Evolutionary conservation across 352 stramenopile genomes (phyloP), one percentile per base, ranked within the genome.

Genomic region (Phytophthora idaei): DNA sequence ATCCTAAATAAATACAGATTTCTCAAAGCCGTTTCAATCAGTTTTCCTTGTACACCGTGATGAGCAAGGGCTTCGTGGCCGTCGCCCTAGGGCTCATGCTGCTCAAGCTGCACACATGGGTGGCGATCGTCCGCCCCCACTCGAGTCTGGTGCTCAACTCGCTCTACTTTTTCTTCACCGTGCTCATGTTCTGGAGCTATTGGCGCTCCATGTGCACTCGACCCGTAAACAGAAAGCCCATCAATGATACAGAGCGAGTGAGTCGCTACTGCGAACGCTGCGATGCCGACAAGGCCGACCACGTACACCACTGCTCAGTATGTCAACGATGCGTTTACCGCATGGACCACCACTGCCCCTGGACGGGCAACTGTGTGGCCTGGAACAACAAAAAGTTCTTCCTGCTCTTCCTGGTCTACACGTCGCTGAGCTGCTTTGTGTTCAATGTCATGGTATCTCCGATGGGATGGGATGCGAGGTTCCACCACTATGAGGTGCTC

Each of bases 321-420:
- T 96, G 88, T 57, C 61, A 79, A 17, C 71, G 71, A 61, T 96
- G 88, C 48, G 74, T 96, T 11, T 93, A 87, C 32, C 77, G 83
- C n/a, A 91, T 96, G 85, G 84, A 96, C 59, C 87, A 96, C 57
- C 88, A 94, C 59, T 94, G 87, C 49, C 86, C 88, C 55, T 96
- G 86, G 88, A 93, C 80, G 4, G 85, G 74, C 67, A 96, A 94
- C 62, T 96, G 88, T 71, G 83, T 96, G n/a, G 88, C 80, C 6
- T 90, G 74, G 74, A 81, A 71, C 69, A 96, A 93, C 72, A 93
- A 96, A 58, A 94, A 93, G 73, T 83, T 76, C 70, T 94, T 94
- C 54, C 36, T 94, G 61, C 81, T 94, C 44, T 94, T 94, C 59
- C 63, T 94, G 17, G 12, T 90, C 1, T 94, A 94, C 74, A 90